Base-by-base conservation (phyloP, 768 basidiomycete species). In the Xanthoconium stramineum region DNA sequence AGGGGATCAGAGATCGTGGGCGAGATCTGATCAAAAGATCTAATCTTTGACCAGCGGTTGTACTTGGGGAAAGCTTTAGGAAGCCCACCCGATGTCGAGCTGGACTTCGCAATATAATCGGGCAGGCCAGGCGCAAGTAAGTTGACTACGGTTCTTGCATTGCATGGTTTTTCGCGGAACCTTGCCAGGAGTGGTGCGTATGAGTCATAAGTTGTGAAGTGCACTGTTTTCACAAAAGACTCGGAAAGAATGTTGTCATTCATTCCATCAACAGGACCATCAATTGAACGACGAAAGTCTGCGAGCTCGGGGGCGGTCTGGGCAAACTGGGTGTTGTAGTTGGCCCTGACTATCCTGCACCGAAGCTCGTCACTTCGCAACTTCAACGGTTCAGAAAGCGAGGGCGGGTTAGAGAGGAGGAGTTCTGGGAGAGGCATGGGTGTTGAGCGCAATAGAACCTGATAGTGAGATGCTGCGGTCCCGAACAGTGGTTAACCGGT, bases 71-170 rank as follows among this genome's bases (percentile, higher is more conserved):
- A 62, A 7, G 9, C 17, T 15, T 65, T 62, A 19, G 57, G 5
- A 14, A 40, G 20, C 15, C 59, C 37, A 40, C 64, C 55, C 8
- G 64, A 65, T n/a, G 60, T 65, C 12, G 57, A 57, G 10, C 55
- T 57, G 20, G 64, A 65, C 14, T 15, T 32, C 15, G 29, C 37
- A 8, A 65, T 50, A 20, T 29, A 62, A 38, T 62, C 56, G n/a
- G 64, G 61, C 20, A n/a, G n/a, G n/a, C n/a, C n/a, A n/a, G n/a
- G n/a, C n/a, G n/a, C n/a, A n/a, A n/a, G n/a, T n/a, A n/a, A n/a
- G n/a, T n/a, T n/a, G n/a, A n/a, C n/a, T n/a, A 62, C 7, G 3
- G 30, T 51, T 7, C 29, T 35, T 17, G 38, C 48, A 33, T 28
- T 54, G 7, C 56, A 57, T 3, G 57, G 54, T 30, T 17, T 48